Evolutionary conservation across 116 monocot genomes (phyloP).

Genomic region (Iris pallida): DNA sequence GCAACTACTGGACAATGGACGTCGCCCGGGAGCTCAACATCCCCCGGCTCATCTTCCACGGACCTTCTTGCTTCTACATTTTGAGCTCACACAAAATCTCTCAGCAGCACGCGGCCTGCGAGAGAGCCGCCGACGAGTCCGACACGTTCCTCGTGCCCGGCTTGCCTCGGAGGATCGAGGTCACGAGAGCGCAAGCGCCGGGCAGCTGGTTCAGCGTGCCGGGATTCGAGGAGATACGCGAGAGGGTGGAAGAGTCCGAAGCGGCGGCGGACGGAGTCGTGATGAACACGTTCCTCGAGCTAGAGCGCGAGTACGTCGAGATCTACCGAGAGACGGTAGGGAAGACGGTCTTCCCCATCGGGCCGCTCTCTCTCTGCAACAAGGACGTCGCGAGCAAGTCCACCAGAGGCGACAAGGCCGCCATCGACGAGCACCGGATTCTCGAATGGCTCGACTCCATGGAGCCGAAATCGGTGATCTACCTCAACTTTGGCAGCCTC

Average conservation of each 20-base stretch:
- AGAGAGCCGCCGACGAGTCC: constrained; percentile 16
- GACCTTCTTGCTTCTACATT: constrained; percentile 24
- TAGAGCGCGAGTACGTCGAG: constrained; percentile 22
- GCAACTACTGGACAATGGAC: constrained; percentile 23
- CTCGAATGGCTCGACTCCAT: constrained; percentile 21
- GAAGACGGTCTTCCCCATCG: constrained; percentile 23
- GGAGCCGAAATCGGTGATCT: constrained; percentile 17
- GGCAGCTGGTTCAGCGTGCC: not conserved
- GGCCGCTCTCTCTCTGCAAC: constrained; percentile 21
- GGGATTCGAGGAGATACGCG: not conserved
- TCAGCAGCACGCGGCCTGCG: constrained; percentile 7
- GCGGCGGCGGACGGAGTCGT: constrained; percentile 15
- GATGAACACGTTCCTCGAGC: constrained; percentile 2
- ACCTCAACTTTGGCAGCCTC: constrained; percentile 13
- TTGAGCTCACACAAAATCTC: constrained; percentile 9
- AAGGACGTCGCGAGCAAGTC: not conserved
- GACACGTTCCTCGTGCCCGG: constrained; percentile 24
- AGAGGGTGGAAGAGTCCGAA: constrained; percentile 16
- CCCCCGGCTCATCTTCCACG: constrained; percentile 19
- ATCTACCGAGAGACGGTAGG: constrained; percentile 13
- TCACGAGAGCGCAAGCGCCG: constrained; percentile 20
- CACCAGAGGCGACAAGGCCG: constrained; percentile 14
- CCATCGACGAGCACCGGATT: constrained; percentile 2
- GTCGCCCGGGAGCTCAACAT: constrained; percentile 19
- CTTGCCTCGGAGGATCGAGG: constrained; percentile 16